phyloP scores from a whole-genome alignment of 352 stramenopile genomes.

The Pythium sp. region DNA sequence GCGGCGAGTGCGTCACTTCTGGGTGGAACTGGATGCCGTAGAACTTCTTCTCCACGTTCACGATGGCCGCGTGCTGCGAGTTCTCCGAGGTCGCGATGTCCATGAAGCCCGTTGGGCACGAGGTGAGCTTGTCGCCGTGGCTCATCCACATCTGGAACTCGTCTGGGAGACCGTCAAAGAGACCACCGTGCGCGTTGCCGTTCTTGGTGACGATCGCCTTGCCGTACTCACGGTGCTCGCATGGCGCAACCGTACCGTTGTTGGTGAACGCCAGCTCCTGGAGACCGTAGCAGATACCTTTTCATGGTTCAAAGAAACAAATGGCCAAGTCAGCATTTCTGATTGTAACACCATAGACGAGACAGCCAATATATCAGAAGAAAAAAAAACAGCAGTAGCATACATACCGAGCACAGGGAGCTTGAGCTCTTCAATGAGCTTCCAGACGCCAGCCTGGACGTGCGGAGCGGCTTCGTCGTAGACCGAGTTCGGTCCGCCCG shows the following conservation, averaged over 20 bases:
- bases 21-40: constrained; percentile 98
- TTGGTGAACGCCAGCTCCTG: constrained; percentile 96
- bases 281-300: constrained; percentile 96
- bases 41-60: constrained; percentile 92
- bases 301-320: constrained; percentile 2
- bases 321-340: constrained; percentile 10
- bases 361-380: constrained; percentile 9
- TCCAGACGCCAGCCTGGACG: constrained; percentile 93
- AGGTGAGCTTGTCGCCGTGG: constrained; percentile 98
- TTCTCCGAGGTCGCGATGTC: constrained; percentile 88
- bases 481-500: constrained; percentile 94
- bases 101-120: constrained; percentile 91
- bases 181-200: constrained; percentile 46
- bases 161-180: constrained; percentile 91
- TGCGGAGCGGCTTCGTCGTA: constrained; percentile 96
- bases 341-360: constrained; percentile 3
- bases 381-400: background rate
- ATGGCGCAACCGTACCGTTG: constrained; percentile 92
- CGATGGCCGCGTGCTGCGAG: constrained; percentile 93
- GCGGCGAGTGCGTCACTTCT: constrained; percentile 96
- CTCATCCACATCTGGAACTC: constrained; percentile 99
- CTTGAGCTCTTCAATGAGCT: constrained; percentile 94
- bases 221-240: constrained; percentile 96
- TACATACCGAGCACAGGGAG: constrained; percentile 92
- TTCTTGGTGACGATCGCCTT: constrained; percentile 92